These are phyloP conservation scores for Metschnikowia anglica DNA, from an alignment of 805 yeast species.

Conservation along the genomic window DNA sequence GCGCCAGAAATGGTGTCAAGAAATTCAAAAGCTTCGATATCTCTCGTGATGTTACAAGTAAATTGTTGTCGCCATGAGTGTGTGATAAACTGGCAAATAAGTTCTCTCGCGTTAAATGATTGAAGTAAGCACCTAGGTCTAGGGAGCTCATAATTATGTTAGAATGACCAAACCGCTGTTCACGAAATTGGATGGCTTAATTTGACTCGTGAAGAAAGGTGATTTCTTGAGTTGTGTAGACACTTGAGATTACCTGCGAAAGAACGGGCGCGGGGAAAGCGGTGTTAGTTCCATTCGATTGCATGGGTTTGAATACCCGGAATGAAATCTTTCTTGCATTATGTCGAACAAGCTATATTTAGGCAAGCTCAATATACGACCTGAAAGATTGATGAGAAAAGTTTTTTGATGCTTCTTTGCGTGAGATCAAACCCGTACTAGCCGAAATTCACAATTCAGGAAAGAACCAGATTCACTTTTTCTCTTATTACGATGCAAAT, in stretches of 20 bases:
- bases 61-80: slow-evolving; percentile 26
- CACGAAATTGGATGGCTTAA: not conserved
- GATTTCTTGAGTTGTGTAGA: not conserved
- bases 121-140: slow-evolving; percentile 16
- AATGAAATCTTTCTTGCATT: too few relatives aligned
- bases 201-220: not conserved
- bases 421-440: too few relatives aligned
- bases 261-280: not conserved
- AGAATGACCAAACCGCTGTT: too few relatives aligned
- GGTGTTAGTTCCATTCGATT: too few relatives aligned
- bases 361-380: too few relatives aligned
- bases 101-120: slow-evolving; percentile 21
- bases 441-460: too few relatives aligned
- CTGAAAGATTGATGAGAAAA: too few relatives aligned
- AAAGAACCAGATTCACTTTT: too few relatives aligned
- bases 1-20: slow-evolving; percentile 53
- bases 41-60: slow-evolving; percentile 42
- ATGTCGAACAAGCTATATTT: too few relatives aligned
- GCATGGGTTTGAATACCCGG: too few relatives aligned
- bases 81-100: slow-evolving; percentile 24
- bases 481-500: too few relatives aligned
- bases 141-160: not conserved
- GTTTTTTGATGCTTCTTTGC: too few relatives aligned
- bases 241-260: not conserved
- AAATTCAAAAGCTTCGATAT: slow-evolving; percentile 52